Evolutionary conservation across 106 monocot species (phyloP).

Genomic region (Dactylorhiza incarnata): DNA sequence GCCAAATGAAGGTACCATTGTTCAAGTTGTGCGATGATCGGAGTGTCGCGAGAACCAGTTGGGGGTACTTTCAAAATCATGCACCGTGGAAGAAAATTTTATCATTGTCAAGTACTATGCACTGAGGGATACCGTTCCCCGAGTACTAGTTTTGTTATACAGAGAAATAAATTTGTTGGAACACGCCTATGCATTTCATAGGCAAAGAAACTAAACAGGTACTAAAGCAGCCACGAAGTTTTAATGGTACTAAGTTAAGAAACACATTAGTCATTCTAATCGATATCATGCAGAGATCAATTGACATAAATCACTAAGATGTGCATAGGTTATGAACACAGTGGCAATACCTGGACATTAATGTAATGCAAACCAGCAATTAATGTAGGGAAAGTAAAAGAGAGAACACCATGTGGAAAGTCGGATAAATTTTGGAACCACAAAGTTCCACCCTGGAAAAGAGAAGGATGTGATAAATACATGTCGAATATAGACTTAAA

Average conservation of each 20-base stretch:
- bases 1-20: no score
- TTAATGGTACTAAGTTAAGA: not conserved
- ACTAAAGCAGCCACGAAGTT: not conserved
- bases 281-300: not conserved
- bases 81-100: no score
- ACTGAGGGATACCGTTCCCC: no score
- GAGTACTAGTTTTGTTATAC: no score
- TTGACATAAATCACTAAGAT: not conserved
- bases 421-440: constrained; percentile 92
- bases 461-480: not conserved
- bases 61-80: no score
- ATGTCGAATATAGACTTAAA: constrained; percentile 7
- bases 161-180: not conserved
- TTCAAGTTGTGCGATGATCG: no score
- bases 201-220: not conserved
- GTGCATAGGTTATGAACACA: not conserved
- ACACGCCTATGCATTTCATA: not conserved
- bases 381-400: constrained; percentile 65
- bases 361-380: constrained; percentile 78
- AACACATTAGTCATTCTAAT: not conserved
- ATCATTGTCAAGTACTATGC: no score
- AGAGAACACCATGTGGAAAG: constrained; percentile 52
- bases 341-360: constrained; percentile 75
- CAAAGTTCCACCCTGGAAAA: constrained; percentile 77
- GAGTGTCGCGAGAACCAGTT: no score